Evolutionary conservation across 176 grass and related monocot genomes (phyloP).

Genomic region (Hsuehochloa calcarea): DNA sequence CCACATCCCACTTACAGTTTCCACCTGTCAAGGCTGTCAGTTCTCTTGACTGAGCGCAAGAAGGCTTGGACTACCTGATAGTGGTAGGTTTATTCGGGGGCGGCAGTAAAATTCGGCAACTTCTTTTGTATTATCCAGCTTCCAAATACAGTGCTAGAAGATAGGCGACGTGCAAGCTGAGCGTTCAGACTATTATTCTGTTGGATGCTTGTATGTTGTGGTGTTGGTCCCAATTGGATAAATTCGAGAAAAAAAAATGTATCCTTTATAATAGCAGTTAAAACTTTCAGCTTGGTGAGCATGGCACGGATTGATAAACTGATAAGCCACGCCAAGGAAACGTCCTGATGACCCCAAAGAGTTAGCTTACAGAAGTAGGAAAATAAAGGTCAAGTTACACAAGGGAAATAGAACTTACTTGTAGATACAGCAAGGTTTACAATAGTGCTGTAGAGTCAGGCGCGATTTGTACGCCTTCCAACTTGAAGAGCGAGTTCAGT

Average conservation of each 20-base stretch:
- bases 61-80: background rate
- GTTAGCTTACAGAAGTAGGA: background rate
- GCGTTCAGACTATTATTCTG: background rate
- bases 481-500: conserved; percentile 92
- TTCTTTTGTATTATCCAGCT: background rate
- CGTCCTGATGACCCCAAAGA: conserved; percentile 4
- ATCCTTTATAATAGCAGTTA: background rate
- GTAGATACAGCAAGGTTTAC: background rate
- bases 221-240: background rate
- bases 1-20: background rate
- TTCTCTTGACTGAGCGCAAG: background rate
- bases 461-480: conserved; percentile 85
- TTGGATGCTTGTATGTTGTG: background rate
- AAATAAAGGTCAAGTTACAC: background rate
- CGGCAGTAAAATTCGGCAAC: background rate
- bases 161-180: background rate
- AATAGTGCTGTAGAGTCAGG: conserved; percentile 39
- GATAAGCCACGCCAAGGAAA: background rate
- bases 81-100: background rate
- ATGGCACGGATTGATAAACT: background rate
- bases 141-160: conserved; percentile 19
- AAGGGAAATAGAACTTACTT: background rate
- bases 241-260: background rate
- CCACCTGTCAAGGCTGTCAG: background rate
- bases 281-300: background rate